These are phyloP conservation scores for Xylaria venustula DNA, from an alignment of 495 filamentous ascomycete species.

Conservation along the genomic window DNA sequence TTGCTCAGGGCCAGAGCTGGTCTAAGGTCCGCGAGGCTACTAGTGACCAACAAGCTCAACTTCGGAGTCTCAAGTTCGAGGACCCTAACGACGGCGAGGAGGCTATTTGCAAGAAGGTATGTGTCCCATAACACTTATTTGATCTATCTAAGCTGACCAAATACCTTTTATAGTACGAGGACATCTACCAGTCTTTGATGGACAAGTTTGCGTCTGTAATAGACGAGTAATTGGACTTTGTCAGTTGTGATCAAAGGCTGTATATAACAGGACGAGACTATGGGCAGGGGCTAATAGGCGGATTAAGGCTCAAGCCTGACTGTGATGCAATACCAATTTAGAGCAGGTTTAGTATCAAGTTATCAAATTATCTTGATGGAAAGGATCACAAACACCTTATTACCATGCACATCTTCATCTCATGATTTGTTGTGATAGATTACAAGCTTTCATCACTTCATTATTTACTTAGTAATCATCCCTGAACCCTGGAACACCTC, in stretches of 20 bases:
- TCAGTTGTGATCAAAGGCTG: background rate
- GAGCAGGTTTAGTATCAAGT: background rate
- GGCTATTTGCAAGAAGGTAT: conserved; percentile 72
- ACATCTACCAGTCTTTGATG: conserved; percentile 81
- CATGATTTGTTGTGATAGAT: background rate
- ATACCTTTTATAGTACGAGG: conserved; percentile 68
- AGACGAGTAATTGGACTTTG: conserved; percentile 70
- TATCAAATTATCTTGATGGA: background rate
- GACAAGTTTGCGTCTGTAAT: conserved; percentile 93
- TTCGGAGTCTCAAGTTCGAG: conserved; percentile 96
- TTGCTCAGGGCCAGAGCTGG: conserved; percentile 88
- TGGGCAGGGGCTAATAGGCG: background rate
- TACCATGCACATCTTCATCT: background rate
- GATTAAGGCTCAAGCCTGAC: background rate
- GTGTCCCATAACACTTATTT: conserved; percentile 12
- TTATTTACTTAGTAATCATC: background rate
- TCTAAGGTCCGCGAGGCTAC: conserved; percentile 88
- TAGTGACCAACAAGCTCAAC: conserved; percentile 73
- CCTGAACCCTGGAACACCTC: too few relatives aligned
- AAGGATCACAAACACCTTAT: background rate
- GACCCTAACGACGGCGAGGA: conserved; percentile 75
- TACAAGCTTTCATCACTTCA: background rate
- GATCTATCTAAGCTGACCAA: background rate
- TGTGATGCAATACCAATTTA: background rate
- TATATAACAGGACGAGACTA: conserved; percentile 8